phyloP scores from a whole-genome alignment of 225 moss, liverwort and hornwort species.

The Rhytidiadelphus loreus region DNA sequence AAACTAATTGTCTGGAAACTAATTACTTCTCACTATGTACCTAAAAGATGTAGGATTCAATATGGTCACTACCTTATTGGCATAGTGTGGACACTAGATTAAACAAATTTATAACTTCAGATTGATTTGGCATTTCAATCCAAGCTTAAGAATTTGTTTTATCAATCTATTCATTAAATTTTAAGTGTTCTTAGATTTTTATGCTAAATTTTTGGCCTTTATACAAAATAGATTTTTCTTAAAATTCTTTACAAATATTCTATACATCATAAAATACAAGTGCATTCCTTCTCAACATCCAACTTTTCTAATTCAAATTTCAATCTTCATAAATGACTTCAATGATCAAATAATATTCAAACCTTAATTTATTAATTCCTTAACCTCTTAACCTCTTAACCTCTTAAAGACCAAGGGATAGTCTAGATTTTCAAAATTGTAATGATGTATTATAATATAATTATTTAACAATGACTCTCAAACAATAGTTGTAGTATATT shows the following conservation, averaged over 20 bases:
- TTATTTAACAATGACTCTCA: not conserved
- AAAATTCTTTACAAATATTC: not conserved
- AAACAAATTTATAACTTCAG: not conserved
- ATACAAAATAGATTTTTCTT: not conserved
- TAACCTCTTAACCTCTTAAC: not conserved
- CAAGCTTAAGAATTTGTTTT: not conserved
- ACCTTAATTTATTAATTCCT: not conserved
- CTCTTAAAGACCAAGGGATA: not conserved
- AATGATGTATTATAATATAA: not conserved
- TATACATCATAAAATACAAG: not conserved
- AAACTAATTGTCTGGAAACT: too few relatives aligned
- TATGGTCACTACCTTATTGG: too few relatives aligned
- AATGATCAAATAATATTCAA: not conserved
- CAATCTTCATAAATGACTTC: not conserved
- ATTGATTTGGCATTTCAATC: not conserved
- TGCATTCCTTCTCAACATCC: accelerated
- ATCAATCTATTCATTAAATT: not conserved
- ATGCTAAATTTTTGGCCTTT: not conserved
- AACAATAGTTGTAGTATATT: not conserved
- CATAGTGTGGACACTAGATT: not conserved
- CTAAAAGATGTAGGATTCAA: too few relatives aligned
- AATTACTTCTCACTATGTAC: too few relatives aligned
- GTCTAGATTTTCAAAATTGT: not conserved
- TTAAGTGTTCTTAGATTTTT: not conserved
- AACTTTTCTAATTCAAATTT: not conserved